Percentiles rank a stretch among this genome's conserved stretches.
Evolutionary conservation across 495 filamentous ascomycete species (phyloP).

Genomic region (Aspergillus funiculosus): DNA sequence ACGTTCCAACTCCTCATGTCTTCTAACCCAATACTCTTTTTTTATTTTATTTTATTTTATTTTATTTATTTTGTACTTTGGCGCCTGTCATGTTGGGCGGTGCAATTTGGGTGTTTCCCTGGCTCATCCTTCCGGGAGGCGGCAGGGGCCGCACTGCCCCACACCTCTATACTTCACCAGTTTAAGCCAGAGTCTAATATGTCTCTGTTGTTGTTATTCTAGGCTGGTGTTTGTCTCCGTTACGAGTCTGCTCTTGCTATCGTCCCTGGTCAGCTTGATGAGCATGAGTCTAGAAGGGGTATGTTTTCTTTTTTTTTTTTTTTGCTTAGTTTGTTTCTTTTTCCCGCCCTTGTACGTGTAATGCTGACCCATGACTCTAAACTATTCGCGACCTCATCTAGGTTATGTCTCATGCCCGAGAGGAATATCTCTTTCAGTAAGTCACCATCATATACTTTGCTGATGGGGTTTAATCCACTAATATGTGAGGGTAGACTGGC

Average conservation of each 20-base stretch:
- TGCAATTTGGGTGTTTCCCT: background rate
- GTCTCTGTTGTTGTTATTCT: constrained; percentile 2
- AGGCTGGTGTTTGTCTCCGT: constrained; percentile 74
- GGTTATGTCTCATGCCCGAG: constrained; percentile 56
- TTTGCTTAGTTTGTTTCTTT: too few relatives aligned
- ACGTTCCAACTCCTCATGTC: constrained; percentile 25
- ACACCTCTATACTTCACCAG: background rate
- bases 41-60: constrained; percentile 5
- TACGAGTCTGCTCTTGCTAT: constrained; percentile 87
- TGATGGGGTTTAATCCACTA: constrained; percentile 7
- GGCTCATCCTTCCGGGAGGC: background rate
- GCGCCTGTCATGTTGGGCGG: constrained; percentile 1
- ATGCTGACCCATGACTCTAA: constrained; percentile 13
- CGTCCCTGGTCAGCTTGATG: constrained; percentile 84
- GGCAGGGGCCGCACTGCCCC: constrained; percentile 2
- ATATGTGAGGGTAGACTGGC: constrained; percentile 35
- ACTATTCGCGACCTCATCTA: constrained; percentile 23
- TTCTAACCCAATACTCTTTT: background rate
- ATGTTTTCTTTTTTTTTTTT: constrained; percentile 28
- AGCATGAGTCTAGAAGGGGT: constrained; percentile 86
- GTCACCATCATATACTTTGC: constrained; percentile 13
- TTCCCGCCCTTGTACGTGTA: too few relatives aligned
- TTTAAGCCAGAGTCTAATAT: too few relatives aligned
- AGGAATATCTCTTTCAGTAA: constrained; percentile 84
- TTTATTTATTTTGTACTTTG: background rate